Conservation (phyloP, 2,329 filamentous ascomycete species). For the Setomelanomma holmii region DNA sequence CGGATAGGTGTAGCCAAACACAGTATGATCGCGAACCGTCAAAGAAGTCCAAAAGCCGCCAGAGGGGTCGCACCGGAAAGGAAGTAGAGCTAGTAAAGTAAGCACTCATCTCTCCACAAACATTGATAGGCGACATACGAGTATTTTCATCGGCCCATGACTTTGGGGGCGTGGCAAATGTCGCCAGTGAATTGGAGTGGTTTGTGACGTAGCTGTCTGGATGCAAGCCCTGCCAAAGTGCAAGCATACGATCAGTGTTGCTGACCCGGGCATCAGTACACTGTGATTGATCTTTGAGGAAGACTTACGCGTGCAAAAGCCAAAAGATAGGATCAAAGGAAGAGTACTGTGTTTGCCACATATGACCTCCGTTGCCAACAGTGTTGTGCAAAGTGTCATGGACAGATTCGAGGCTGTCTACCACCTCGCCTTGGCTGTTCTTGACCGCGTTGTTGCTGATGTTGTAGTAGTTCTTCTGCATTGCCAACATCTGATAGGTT, state of each 20-base stretch:
- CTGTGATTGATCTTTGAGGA: not conserved
- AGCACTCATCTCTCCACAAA: not conserved
- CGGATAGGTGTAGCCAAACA: constrained; percentile 78
- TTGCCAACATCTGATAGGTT: constrained; percentile 70
- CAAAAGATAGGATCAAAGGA: constrained; percentile 83
- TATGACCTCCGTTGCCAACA: constrained; percentile 36
- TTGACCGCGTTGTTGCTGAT: constrained; percentile 70
- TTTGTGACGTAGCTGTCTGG: constrained; percentile 71
- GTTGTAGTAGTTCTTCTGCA: constrained; percentile 37
- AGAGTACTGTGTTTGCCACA: constrained; percentile 72
- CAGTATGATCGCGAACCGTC: constrained; percentile 63
- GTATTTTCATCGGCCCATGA: constrained; percentile 63
- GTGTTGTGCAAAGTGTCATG: constrained; percentile 40
- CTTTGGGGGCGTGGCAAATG: constrained; percentile 66
- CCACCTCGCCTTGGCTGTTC: constrained; percentile 4
- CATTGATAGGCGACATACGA: constrained; percentile 39
- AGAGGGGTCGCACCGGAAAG: constrained; percentile 67
- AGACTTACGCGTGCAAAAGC: constrained; percentile 67
- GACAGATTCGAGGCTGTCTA: constrained; percentile 34
- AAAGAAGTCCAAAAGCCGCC: constrained; percentile 74
- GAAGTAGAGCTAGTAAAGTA: constrained; percentile 59
- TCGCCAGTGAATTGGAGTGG: constrained; percentile 59
- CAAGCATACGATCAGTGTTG: constrained; percentile 77
- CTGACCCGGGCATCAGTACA: constrained; percentile 26
- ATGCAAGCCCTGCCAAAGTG: constrained; percentile 79